Evolutionary conservation across 495 filamentous ascomycete genomes (phyloP).

Genomic region (Penicillium samsonianum): DNA sequence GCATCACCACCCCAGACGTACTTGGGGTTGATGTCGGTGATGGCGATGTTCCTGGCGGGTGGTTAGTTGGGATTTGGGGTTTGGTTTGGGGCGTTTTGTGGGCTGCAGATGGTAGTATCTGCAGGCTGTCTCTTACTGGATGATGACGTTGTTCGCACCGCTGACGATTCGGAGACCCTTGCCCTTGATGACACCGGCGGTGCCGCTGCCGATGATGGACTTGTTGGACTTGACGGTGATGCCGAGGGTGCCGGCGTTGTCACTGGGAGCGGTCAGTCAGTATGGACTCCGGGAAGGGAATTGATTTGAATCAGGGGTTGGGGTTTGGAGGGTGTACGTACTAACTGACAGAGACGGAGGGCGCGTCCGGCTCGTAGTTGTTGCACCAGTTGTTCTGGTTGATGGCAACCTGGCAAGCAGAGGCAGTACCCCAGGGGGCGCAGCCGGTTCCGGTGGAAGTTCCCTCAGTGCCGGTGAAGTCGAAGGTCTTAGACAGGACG

Average conservation of each 20-base stretch:
- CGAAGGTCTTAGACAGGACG: conserved; percentile 43
- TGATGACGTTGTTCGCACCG: conserved; percentile 48
- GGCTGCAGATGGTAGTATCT: too few relatives aligned
- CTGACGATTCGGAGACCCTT: conserved; percentile 48
- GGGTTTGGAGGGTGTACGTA: conserved; percentile 6
- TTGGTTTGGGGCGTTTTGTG: not conserved
- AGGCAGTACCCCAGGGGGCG: conserved; percentile 46
- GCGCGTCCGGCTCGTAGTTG: conserved; percentile 42
- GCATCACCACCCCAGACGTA: conserved; percentile 55
- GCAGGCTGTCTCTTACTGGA: conserved; percentile 35
- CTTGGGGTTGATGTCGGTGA: conserved; percentile 50
- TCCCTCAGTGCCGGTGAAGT: conserved; percentile 48
- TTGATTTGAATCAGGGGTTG: not conserved
- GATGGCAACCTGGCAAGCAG: conserved; percentile 54
- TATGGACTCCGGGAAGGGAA: not conserved
- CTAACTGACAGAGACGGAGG: conserved; percentile 43
- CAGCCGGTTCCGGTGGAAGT: conserved; percentile 46
- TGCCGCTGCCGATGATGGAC: conserved; percentile 43
- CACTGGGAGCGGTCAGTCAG: conserved; percentile 13
- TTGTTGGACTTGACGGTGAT: conserved; percentile 51
- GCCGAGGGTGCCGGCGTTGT: conserved; percentile 46
- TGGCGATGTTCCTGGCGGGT: conserved; percentile 40
- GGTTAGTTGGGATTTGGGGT: not conserved
- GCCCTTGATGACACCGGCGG: conserved; percentile 43
- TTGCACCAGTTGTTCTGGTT: conserved; percentile 52